phyloP scores from a whole-genome alignment of 169 alveolate species.

The Sarcocystis neurona region DNA sequence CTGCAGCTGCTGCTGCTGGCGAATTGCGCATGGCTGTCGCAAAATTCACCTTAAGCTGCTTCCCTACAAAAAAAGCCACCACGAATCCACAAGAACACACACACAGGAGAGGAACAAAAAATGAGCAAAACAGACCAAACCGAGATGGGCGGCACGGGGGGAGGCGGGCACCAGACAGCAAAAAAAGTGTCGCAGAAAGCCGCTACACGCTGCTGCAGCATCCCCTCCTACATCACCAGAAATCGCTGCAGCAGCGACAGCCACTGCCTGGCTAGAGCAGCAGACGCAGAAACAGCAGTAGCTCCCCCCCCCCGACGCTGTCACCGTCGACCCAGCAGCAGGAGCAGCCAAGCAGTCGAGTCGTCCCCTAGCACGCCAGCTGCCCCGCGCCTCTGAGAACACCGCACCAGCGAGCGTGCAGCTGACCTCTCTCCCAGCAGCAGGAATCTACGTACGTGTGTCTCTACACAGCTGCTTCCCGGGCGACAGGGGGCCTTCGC shows the following conservation, averaged over 20 bases:
- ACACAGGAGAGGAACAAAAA: too few relatives aligned
- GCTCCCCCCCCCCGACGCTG: background rate
- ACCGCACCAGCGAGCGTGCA: too few relatives aligned
- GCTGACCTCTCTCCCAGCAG: too few relatives aligned
- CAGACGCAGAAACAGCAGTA: conserved; percentile 4
- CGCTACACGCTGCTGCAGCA: too few relatives aligned
- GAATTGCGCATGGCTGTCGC: conserved; percentile 66
- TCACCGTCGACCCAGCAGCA: conserved; percentile 11
- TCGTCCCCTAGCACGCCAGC: background rate
- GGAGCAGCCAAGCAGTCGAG: background rate
- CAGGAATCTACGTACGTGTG: too few relatives aligned
- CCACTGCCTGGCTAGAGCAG: background rate
- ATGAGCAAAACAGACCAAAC: too few relatives aligned
- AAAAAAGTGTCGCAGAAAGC: too few relatives aligned
- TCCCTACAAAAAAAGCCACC: background rate
- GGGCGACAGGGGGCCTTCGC: too few relatives aligned
- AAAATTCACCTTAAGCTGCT: conserved; percentile 70
- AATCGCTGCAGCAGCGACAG: background rate
- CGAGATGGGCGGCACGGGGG: too few relatives aligned
- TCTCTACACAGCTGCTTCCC: too few relatives aligned
- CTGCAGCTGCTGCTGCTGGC: background rate
- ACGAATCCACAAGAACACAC: too few relatives aligned
- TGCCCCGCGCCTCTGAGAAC: background rate
- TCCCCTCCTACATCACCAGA: background rate
- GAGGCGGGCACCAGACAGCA: too few relatives aligned